phyloP scores from a whole-genome alignment of 257 asterid species.

The Plantago major region DNA sequence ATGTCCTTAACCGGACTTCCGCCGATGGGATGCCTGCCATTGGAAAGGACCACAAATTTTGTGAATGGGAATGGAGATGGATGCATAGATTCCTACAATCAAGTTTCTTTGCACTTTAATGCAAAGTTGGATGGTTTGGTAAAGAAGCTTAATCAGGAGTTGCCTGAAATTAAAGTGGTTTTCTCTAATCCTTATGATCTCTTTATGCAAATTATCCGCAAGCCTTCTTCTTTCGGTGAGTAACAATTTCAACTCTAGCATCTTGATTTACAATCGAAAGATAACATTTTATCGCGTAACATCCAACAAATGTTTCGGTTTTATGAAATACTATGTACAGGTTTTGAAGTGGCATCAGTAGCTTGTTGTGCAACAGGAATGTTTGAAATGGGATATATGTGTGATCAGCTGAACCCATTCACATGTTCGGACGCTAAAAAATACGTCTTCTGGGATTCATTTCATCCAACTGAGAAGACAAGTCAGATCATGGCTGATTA shows the following conservation, averaged over 20 bases:
- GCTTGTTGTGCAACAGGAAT: conserved; percentile 89
- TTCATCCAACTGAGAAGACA: conserved; percentile 76
- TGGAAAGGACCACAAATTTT: conserved; percentile 68
- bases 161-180: conserved; percentile 50
- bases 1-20: conserved; percentile 68
- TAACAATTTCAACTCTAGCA: background rate
- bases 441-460: conserved; percentile 87
- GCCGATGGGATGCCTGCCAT: conserved; percentile 90
- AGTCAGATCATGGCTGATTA: conserved; percentile 47
- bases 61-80: conserved; percentile 57
- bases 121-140: conserved; percentile 38
- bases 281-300: background rate
- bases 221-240: conserved; percentile 63
- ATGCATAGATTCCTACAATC: conserved; percentile 63
- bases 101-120: conserved; percentile 54
- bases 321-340: conserved; percentile 22
- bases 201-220: conserved; percentile 43
- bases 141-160: conserved; percentile 44
- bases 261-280: no score
- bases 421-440: conserved; percentile 81
- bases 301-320: no score
- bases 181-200: conserved; percentile 54
- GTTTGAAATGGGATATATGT: conserved; percentile 86
- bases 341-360: conserved; percentile 57
- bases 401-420: conserved; percentile 63